Conservation (phyloP, 208 protist genomes). For the Leishmania gerbilli region DNA sequence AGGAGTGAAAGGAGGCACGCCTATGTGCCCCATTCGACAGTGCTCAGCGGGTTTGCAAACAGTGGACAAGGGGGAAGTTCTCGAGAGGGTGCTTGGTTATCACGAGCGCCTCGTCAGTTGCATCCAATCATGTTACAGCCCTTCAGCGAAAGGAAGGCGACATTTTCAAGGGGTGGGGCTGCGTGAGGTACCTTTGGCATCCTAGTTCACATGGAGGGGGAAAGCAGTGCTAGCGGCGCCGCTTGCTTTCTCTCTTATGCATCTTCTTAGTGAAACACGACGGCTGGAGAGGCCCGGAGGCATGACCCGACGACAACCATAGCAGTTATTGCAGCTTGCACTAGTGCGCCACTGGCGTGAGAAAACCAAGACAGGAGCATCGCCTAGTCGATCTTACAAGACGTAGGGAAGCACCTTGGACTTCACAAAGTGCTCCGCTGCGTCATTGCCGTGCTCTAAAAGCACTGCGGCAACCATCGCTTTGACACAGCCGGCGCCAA, state of each 20-base stretch:
- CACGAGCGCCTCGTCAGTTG: background rate
- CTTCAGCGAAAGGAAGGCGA: background rate
- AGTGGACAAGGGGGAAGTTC: background rate
- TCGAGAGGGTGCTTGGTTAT: background rate
- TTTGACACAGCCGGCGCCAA: conserved; percentile 72
- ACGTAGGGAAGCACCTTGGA: conserved; percentile 59
- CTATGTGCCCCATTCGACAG: background rate
- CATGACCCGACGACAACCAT: background rate
- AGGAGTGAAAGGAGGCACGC: background rate
- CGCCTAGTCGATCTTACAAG: conserved; percentile 2
- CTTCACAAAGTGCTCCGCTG: conserved; percentile 56
- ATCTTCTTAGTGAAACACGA: background rate
- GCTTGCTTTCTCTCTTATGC: background rate
- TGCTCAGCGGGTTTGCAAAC: background rate
- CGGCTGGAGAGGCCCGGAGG: background rate
- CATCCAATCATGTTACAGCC: background rate
- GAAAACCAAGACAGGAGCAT: background rate
- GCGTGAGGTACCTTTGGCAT: background rate
- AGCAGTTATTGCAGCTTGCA: background rate
- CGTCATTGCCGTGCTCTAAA: conserved; percentile 62
- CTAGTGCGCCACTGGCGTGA: background rate
- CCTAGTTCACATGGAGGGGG: background rate
- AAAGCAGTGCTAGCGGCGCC: too few species aligned
- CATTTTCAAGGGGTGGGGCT: background rate
- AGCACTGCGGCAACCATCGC: conserved; percentile 71